Base-by-base conservation (phyloP, 1,284 basidiomycete genomes). In the Trichosporon ovoides region DNA sequence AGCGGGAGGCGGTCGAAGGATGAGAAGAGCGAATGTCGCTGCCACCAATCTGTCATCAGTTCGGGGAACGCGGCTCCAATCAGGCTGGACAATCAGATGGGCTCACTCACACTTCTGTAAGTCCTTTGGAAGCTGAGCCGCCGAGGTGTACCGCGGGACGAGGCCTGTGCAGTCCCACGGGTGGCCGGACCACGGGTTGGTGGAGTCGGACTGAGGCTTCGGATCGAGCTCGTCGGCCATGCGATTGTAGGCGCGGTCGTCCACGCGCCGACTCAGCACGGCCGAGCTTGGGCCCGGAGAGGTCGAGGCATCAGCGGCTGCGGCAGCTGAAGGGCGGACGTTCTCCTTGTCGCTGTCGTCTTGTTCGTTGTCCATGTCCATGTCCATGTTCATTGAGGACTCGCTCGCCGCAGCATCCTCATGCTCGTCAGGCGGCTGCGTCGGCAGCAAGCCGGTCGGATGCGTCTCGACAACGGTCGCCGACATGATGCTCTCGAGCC, bases 11-110 rank as follows among this genome's bases (percentile, higher is more conserved):
- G 76, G 52, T 87, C 84, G 70, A 93, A 96, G 16, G 84, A 77
- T 1, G 87, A 88, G 74, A 96, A 91, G 62, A 85, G 86, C 2
- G 89, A 83, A 55, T 85, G 81, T 31, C 93, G 82, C 72, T 97
- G 93, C 14, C 81, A 83, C 70, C 89, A 96, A 74, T 96, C 92
- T 96, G 53, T 57, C 46, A 35, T 43, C 53, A 22, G n/a, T n/a
- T n/a, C n/a, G n/a, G n/a, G n/a, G n/a, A n/a, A n/a, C n/a, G n/a
- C n/a, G n/a, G n/a, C n/a, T n/a, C n/a, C n/a, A n/a, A n/a, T n/a
- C n/a, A n/a, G n/a, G n/a, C n/a, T n/a, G n/a, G n/a, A n/a, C n/a
- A n/a, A n/a, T n/a, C n/a, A n/a, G n/a, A n/a, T n/a, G n/a, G n/a
- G n/a, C n/a, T 1, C 13, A 79, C 87, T 67, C 68, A 93, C 91